A percentile compares a stretch with the other conserved stretches of the same genome.
Evolutionary conservation across 2,329 filamentous ascomycete species (phyloP).

Genomic region (Calonectria honghensis): DNA sequence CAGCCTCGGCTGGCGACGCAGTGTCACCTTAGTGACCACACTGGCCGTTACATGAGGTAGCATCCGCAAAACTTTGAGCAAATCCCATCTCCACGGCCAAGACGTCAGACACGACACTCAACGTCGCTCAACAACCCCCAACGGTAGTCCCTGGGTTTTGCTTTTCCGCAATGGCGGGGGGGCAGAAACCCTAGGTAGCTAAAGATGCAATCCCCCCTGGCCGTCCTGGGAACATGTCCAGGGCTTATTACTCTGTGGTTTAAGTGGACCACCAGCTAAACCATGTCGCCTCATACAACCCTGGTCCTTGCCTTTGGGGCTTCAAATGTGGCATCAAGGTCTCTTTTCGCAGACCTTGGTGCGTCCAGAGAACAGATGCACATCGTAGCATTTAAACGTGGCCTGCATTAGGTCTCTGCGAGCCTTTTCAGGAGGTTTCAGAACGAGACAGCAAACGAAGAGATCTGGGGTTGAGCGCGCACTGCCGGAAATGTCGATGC

Average conservation of each 20-base stretch:
- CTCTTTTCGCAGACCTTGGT: constrained; percentile 31
- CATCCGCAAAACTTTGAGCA: constrained; percentile 34
- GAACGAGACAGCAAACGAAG: not conserved
- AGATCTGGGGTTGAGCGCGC: constrained; percentile 1
- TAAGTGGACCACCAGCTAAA: constrained; percentile 29
- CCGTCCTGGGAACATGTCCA: constrained; percentile 40
- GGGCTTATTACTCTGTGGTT: constrained; percentile 34
- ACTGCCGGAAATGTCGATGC: constrained; percentile 1
- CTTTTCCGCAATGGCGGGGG: constrained; percentile 50
- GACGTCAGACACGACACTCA: constrained; percentile 31
- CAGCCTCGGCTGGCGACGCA: constrained; percentile 32
- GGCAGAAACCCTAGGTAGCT: constrained; percentile 40
- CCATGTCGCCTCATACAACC: constrained; percentile 31
- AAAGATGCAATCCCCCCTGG: constrained; percentile 45
- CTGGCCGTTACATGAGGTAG: constrained; percentile 38
- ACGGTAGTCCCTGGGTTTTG: constrained; percentile 42
- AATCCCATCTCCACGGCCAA: constrained; percentile 23
- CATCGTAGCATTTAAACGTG: constrained; percentile 26
- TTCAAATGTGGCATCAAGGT: constrained; percentile 39
- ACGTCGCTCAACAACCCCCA: constrained; percentile 35
- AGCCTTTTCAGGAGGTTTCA: constrained; percentile 19
- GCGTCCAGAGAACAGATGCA: constrained; percentile 9
- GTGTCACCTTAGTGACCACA: constrained; percentile 34
- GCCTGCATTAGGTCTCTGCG: constrained; percentile 20
- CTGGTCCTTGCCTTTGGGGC: constrained; percentile 39